Evolutionary conservation across 176 grass and related monocot genomes (phyloP), one percentile per base, ranked within the genome.

Genomic region (Typha latifolia): DNA sequence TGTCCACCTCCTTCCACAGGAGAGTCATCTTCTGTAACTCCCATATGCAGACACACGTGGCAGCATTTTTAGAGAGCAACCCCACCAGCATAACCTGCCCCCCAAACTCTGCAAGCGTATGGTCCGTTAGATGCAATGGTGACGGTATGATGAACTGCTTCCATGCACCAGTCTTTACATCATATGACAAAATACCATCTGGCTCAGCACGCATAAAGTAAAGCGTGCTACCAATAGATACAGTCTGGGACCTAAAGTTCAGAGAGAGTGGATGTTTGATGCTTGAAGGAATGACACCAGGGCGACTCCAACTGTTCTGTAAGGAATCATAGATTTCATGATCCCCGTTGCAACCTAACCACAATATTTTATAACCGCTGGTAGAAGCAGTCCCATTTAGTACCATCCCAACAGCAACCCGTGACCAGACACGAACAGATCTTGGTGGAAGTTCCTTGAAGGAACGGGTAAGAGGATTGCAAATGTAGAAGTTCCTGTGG

Each of bases 1-100:
- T 99, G 95, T 99, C 95, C 95, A 99, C 95, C 95, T 99, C 95
- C 84, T 90, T 99, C 95, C 95, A 99, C 69, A 99, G 83, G 81
- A 99, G 86, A 69, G 95, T 99, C 95, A 99, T 99, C 74, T 80
- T 93, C 84, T 99, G 89, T 72, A 99, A 79, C 84, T 99, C 95
- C 95, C 95, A 99, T 78, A 99, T 76, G 77, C 86, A 91, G 73
- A 99, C 77, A 18, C 95, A 99, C 65, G 90, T 83, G 2, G 89
- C 95, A 66, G 86, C 90, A 78, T 99, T 99, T 59, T 99, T 99
- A 62, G 81, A 90, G 67, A 99, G 79, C 73, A 99, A 63, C 13
- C 95, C 95, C 43, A 99, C 86, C 55, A 99, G 89, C 81, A 94
- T 84, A 74, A 99, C 73, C 65, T 70, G 85, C 69, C 89, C 95